A percentile compares a stretch with the other conserved stretches of the same genome.
phyloP scores from a whole-genome alignment of 306 rosid genomes.

The Erythrophleum fordii region DNA sequence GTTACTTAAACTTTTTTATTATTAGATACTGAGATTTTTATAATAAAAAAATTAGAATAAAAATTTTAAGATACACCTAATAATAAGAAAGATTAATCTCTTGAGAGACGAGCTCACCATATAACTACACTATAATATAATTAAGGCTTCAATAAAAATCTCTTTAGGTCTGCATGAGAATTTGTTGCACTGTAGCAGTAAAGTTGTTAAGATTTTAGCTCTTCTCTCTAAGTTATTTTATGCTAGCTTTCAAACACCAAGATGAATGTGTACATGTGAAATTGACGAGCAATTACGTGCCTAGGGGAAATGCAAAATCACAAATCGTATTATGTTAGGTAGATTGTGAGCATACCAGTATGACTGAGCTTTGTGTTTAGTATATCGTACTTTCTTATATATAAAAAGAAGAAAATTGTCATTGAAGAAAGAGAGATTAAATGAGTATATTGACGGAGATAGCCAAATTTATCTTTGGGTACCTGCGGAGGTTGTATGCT shows the following conservation, averaged over 20 bases:
- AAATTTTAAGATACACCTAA: too few species aligned
- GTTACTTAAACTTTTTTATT: too few species aligned
- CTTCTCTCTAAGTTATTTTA: background rate
- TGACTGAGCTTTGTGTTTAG: slow-evolving; percentile 1
- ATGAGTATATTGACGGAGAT: background rate
- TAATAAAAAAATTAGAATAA: too few species aligned
- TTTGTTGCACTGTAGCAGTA: background rate
- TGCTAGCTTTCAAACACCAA: background rate
- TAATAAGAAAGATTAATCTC: too few species aligned
- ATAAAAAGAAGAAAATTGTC: background rate
- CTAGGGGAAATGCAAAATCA: slow-evolving; percentile 1
- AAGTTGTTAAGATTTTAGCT: background rate
- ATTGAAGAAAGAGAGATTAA: background rate
- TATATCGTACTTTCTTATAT: background rate
- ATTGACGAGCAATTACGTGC: background rate
- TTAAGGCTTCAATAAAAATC: too few species aligned
- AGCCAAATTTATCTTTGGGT: background rate
- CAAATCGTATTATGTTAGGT: background rate
- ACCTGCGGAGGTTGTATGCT: background rate
- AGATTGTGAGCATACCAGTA: background rate
- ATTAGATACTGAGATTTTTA: too few species aligned
- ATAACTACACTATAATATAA: too few species aligned
- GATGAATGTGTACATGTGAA: slow-evolving; percentile 15
- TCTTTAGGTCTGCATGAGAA: too few species aligned
- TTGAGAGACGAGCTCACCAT: too few species aligned